phyloP scores from a whole-genome alignment of 208 protist genomes.

The Trypanosomatidae sp. region DNA sequence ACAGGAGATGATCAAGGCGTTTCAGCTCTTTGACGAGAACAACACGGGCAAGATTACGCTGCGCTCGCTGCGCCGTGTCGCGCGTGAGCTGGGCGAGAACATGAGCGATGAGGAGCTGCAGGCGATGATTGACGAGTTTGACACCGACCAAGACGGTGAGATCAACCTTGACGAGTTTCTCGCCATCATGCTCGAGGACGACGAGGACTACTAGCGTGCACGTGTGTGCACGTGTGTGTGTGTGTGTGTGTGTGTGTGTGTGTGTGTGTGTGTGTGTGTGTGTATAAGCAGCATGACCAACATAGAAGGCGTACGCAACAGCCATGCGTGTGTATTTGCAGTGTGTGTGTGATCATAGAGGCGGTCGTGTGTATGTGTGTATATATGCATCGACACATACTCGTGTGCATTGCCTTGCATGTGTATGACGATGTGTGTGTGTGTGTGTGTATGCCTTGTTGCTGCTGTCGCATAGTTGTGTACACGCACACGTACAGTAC shows the following conservation, averaged over 20 bases:
- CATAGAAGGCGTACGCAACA: no score
- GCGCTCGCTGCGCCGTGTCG: conserved; percentile 88
- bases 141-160: conserved; percentile 91
- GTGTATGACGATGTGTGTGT: no score
- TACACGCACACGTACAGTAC: no score
- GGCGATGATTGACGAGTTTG: conserved; percentile 97
- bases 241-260: no score
- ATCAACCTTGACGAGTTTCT: conserved; percentile 94
- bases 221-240: no score
- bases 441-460: no score
- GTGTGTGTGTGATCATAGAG: no score
- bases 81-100: conserved; percentile 91
- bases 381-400: not conserved
- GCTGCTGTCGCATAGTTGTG: no score
- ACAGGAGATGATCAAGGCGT: conserved; percentile 94
- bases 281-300: no score
- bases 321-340: no score
- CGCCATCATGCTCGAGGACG: conserved; percentile 91
- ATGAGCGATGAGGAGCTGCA: conserved; percentile 95
- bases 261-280: no score
- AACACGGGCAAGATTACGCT: conserved; percentile 91
- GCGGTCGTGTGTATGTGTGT: not conserved
- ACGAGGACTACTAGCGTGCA: conserved; percentile 89
- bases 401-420: no score
- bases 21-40: conserved; percentile 95